These are phyloP conservation scores for Baudoinia panamericana DNA, from an alignment of 495 filamentous ascomycete genomes.

Conservation along the genomic window DNA sequence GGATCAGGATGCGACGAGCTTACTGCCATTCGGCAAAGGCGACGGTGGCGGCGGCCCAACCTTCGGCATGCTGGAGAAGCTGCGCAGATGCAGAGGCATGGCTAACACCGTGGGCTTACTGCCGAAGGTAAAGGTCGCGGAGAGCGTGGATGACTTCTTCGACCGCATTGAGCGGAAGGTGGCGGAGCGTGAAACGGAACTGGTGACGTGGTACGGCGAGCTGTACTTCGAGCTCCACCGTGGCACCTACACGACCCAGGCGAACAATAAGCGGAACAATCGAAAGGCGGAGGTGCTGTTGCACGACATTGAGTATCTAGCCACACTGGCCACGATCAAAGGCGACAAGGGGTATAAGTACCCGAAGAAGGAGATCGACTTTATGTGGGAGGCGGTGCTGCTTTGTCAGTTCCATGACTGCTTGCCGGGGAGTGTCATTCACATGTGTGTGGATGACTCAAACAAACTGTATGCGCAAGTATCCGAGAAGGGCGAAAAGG, in stretches of 20 bases:
- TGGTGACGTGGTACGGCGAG: conserved; percentile 95
- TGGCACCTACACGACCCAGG: conserved; percentile 92
- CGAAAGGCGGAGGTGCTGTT: conserved; percentile 71
- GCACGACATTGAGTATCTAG: conserved; percentile 76
- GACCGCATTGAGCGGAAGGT: conserved; percentile 58
- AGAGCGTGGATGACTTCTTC: conserved; percentile 94
- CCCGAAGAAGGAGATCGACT: conserved; percentile 79
- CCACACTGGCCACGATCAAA: conserved; percentile 68
- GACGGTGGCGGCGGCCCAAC: conserved; percentile 94
- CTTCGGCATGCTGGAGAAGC: conserved; percentile 86
- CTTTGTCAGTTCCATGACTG: conserved; percentile 97
- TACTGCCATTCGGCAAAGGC: conserved; percentile 90
- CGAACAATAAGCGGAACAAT: conserved; percentile 93
- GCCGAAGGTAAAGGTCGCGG: conserved; percentile 78
- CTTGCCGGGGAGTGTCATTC: conserved; percentile 85
- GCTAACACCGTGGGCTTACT: conserved; percentile 74
- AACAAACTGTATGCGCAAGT: conserved; percentile 70
- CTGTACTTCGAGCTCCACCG: conserved; percentile 95
- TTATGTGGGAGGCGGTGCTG: conserved; percentile 79
- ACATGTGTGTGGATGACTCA: conserved; percentile 94
- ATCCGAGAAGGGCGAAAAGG: conserved; percentile 59
- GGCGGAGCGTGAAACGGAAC: conserved; percentile 53
- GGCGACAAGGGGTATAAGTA: conserved; percentile 52
- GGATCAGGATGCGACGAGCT: conserved; percentile 73
- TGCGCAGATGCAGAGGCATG: conserved; percentile 85